Percentiles rank a stretch among this genome's conserved stretches.
Evolutionary conservation across 2,329 filamentous ascomycete genomes (phyloP).

Genomic region (Claviceps pazoutovae): DNA sequence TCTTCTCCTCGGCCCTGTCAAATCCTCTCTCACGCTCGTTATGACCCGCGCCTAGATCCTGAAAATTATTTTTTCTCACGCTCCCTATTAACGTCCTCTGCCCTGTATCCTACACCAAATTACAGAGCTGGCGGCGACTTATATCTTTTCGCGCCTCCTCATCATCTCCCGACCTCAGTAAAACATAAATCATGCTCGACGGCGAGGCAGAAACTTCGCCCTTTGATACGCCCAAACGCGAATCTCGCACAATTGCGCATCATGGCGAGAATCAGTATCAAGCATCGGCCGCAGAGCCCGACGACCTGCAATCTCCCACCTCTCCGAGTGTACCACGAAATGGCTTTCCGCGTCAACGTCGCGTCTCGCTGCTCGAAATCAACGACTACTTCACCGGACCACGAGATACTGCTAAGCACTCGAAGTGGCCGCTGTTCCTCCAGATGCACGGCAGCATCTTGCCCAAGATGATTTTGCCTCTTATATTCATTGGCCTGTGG

Average conservation of each 20-base stretch:
- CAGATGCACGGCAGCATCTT: conserved; percentile 63
- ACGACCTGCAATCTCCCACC: not conserved
- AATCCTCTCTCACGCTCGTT: not conserved
- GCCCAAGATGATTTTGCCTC: conserved; percentile 59
- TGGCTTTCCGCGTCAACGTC: conserved; percentile 11
- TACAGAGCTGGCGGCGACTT: too few relatives aligned
- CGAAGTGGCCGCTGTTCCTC: conserved; percentile 63
- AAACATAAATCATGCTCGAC: conserved; percentile 1
- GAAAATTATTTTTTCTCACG: not conserved
- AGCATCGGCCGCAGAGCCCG: not conserved
- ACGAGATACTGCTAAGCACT: conserved; percentile 56
- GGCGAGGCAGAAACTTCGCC: not conserved
- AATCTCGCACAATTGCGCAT: not conserved
- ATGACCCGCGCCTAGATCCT: not conserved
- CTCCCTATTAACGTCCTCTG: not conserved
- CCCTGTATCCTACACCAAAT: not conserved
- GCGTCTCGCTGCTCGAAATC: conserved; percentile 28
- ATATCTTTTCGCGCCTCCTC: too few relatives aligned
- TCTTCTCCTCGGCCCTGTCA: not conserved
- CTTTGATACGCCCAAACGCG: not conserved
- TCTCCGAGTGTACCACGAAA: not conserved
- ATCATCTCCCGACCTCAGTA: too few relatives aligned
- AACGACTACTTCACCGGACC: conserved; percentile 54
- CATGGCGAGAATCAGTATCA: not conserved
- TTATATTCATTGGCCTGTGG: conserved; percentile 50